Evolutionary conservation across 1,284 basidiomycete species (phyloP), one percentile per base, ranked within the genome.

Genomic region (Tranzscheliella williamsii): DNA sequence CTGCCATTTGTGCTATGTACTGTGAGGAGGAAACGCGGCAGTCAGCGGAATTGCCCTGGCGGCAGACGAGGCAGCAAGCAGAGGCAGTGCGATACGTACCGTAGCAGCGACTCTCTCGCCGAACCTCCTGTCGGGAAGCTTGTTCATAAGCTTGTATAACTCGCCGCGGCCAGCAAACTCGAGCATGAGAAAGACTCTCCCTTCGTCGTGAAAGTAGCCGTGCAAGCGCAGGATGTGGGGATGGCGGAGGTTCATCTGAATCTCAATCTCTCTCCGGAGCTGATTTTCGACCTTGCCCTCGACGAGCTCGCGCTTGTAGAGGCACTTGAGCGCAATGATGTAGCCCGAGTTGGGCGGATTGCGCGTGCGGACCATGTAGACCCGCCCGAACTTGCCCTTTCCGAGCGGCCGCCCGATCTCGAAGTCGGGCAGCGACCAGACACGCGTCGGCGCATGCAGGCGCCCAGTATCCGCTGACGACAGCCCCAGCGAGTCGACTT

Each of bases 1-100:
- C 95, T 13, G 94, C 89, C 92, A 99, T 97, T 79, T 99, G 95
- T 67, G 91, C 89, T 67, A 96, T 89, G 79, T 98, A 99, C 75
- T 90, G 79, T 24, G 5, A n/a, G n/a, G n/a, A n/a, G n/a, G 15
- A 15, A 27, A 30, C 3, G 17, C 12, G 18, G 38, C 6, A 44
- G 21, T 36, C 16, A 27, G 36, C 7, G n/a, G 21, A 3, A 13
- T 12, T 20, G 15, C 4, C 13, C 16, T 3, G 5, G 3, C 4
- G 24, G 13, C n/a, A 23, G 16, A 16, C 20, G 29, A 18, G 29
- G n/a, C 13, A 18, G 42, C 24, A 8, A 3, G n/a, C 12, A n/a
- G n/a, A n/a, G n/a, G n/a, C n/a, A n/a, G n/a, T n/a, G n/a, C n/a
- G n/a, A n/a, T n/a, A 77, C 81, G 58, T 54, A 83, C 81, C 30